Percentiles rank a stretch among this genome's conserved stretches.
Conservation (phyloP, 345 rosid genomes). For the Salix caprea region DNA sequence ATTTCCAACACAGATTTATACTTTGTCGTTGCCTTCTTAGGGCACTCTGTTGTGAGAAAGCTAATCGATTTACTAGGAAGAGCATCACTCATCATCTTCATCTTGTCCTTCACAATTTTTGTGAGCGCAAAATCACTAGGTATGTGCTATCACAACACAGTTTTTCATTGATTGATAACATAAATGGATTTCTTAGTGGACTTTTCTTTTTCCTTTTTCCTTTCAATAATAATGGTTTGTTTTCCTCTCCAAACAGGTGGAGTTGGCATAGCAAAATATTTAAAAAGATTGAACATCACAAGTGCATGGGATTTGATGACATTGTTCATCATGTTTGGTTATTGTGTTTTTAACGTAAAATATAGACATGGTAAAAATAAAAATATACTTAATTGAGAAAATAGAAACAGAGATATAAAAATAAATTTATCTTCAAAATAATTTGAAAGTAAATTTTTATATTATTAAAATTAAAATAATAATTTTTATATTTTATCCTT, state of each 20-base stretch:
- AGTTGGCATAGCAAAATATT: conserved; percentile 18
- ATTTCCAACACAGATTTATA: conserved; percentile 17
- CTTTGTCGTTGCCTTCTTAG: conserved; percentile 15
- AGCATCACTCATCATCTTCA: conserved; percentile 23
- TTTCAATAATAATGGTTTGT: conserved; percentile 18
- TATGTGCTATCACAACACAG: not conserved
- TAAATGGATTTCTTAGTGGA: too few relatives aligned
- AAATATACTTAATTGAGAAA: too few relatives aligned
- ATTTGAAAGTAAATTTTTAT: too few relatives aligned
- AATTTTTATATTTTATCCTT: too few relatives aligned
- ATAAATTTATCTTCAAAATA: too few relatives aligned
- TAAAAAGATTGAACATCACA: conserved; percentile 9
- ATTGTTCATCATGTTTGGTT: conserved; percentile 5
- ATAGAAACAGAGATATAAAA: too few relatives aligned
- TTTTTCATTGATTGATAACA: too few relatives aligned
- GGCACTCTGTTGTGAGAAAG: conserved; percentile 18
- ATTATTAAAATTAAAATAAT: too few relatives aligned
- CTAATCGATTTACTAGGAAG: conserved; percentile 15
- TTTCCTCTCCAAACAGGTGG: conserved; percentile 16
- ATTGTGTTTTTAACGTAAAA: too few relatives aligned
- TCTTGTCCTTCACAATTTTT: conserved; percentile 18
- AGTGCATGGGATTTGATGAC: conserved; percentile 14
- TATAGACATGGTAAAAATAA: too few relatives aligned
- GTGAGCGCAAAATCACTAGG: conserved; percentile 20
- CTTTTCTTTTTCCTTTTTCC: too few relatives aligned